A percentile compares a stretch with the other conserved stretches of the same genome.
Evolutionary conservation across 192 early-diverging fungal genomes (phyloP).

Genomic region (Phlyctochytrium arcticum): DNA sequence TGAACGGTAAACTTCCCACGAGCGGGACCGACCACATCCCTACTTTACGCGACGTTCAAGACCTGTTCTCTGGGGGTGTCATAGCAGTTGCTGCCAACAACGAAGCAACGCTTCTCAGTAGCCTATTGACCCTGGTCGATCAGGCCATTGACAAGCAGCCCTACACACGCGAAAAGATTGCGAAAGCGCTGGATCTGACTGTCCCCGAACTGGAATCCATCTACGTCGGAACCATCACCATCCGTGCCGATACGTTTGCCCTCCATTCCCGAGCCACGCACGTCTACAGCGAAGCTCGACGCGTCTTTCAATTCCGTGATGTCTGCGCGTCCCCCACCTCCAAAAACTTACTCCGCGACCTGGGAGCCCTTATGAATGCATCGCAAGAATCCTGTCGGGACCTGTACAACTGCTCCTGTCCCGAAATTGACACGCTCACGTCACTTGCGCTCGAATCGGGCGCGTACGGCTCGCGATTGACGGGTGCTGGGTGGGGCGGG

Average conservation of each 20-base stretch:
- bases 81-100: too few relatives aligned
- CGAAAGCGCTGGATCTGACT: conserved; percentile 21
- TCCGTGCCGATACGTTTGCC: conserved; percentile 64
- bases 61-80: conserved; percentile 5
- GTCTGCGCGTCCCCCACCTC: conserved; percentile 41
- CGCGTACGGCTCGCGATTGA: conserved; percentile 78
- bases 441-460: conserved; percentile 44
- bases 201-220: conserved; percentile 27
- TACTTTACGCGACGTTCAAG: conserved; percentile 23
- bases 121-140: conserved; percentile 9
- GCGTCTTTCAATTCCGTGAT: conserved; percentile 71
- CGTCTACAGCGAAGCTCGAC: conserved; percentile 72
- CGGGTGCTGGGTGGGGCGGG: conserved; percentile 93
- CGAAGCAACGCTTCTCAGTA: conserved; percentile 11
- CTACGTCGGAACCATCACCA: conserved; percentile 47
- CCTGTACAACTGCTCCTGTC: conserved; percentile 78
- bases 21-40: too few relatives aligned
- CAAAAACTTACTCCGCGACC: conserved; percentile 34
- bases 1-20: not conserved
- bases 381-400: conserved; percentile 80
- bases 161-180: conserved; percentile 35
- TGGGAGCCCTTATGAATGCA: conserved; percentile 87
- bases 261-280: conserved; percentile 78
- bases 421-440: conserved; percentile 79
- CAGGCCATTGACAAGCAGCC: conserved; percentile 10